Base-by-base conservation (phyloP, 73 alveolate species). In the Paramecium octaurelia region DNA sequence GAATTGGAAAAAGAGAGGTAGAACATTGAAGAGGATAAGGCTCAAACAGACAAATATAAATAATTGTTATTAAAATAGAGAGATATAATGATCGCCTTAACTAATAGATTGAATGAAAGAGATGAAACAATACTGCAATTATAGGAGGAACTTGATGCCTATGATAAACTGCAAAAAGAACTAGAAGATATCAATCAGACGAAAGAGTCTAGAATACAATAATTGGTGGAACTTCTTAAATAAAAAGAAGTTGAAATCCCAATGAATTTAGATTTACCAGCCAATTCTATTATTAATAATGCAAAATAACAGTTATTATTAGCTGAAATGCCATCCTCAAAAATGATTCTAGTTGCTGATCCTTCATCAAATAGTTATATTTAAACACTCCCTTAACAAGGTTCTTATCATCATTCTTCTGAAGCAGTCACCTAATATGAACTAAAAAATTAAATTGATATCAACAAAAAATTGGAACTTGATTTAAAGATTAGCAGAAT, bases 81-180 rank as follows among this genome's bases (percentile, higher is more conserved):
- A 86, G 99, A 99, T 96, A 99, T 99, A 50, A 99, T 99, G 99
- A 97, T 98, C 27, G 99, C 99, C 6, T 95, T 99, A 60, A 99
- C 99, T 12, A 96, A 96, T 57, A 94, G 99, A 93, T 96, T 99
- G 54, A 99, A 99, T 91, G 99, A 98, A 93, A 95, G 99, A 75
- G 99, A 99, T 92, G 99, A 99, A 92, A 95, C 99, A 50, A 99
- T 99, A 40, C 97, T 99, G 20, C 95, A 97, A 70, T 94, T 97
- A 89, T 98, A 99, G 94, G 99, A 96, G 85, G 99, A 98, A 90
- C 93, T 97, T 14, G 99, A 97, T 86, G 98, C 99, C 8, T 97
- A 93, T 85, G 99, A 98, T 38, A 97, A 96, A 92, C 96, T 97
- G 23, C 96, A 95, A 64, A 96, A 94, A 58, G 99, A 97, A 64